Conservation (phyloP, 495 filamentous ascomycete genomes). For the Friedmanniomyces endolithicus region DNA sequence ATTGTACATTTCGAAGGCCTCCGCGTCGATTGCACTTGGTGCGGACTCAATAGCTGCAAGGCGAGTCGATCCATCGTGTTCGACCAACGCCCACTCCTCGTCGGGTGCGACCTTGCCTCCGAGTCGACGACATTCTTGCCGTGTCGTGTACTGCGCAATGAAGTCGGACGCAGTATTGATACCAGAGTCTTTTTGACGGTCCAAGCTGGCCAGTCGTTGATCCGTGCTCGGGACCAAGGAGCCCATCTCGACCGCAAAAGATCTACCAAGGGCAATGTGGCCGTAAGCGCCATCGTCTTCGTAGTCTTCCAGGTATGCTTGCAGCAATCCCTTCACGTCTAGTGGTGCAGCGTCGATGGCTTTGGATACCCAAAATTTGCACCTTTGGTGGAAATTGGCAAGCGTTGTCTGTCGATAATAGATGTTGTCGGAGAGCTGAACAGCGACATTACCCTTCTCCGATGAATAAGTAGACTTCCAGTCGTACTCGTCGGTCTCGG, state of each 20-base stretch:
- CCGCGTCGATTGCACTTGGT: conserved; percentile 24
- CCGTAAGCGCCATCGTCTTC: conserved; percentile 78
- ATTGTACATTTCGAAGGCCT: conserved; percentile 44
- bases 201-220: conserved; percentile 56
- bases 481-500: conserved; percentile 85
- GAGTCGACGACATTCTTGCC: conserved; percentile 79
- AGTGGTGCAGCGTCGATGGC: conserved; percentile 77
- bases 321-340: conserved; percentile 87
- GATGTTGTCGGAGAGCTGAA: conserved; percentile 90
- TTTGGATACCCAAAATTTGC: conserved; percentile 64
- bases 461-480: conserved; percentile 71
- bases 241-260: conserved; percentile 89
- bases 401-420: conserved; percentile 63
- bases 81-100: conserved; percentile 50
- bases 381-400: conserved; percentile 59
- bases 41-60: neutral
- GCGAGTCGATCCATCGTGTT: conserved; percentile 27
- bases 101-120: conserved; percentile 38
- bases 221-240: conserved; percentile 76
- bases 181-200: conserved; percentile 52
- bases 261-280: conserved; percentile 83
- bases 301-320: conserved; percentile 89
- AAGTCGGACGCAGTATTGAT: conserved; percentile 92
- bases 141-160: conserved; percentile 90
- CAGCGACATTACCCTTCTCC: conserved; percentile 53